Conservation (phyloP, 2,329 filamentous ascomycete species). For the Xylariales sp. region DNA sequence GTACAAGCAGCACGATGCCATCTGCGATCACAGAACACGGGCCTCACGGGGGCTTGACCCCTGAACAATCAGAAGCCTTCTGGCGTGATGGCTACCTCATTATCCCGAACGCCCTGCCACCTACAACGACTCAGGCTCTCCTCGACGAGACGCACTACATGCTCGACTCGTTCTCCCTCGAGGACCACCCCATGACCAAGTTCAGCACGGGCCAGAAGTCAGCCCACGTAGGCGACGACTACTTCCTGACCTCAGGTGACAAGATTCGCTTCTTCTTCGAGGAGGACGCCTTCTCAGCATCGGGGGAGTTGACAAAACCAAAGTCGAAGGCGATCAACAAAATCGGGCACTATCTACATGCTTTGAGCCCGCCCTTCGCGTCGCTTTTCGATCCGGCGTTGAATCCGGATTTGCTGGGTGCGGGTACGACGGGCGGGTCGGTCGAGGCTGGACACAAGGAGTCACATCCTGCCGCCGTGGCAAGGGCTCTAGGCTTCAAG, state of each 20-base stretch:
- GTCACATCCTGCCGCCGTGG: constrained; percentile 55
- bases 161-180: constrained; percentile 71
- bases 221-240: constrained; percentile 86
- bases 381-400: constrained; percentile 44
- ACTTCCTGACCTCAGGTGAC: constrained; percentile 87
- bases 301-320: constrained; percentile 65
- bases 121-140: constrained; percentile 60
- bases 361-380: constrained; percentile 62
- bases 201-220: constrained; percentile 78
- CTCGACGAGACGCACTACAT: constrained; percentile 70
- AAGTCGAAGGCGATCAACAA: constrained; percentile 87
- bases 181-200: constrained; percentile 83
- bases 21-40: constrained; percentile 13
- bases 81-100: constrained; percentile 84
- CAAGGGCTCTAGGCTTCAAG: constrained; percentile 64
- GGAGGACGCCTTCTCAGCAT: constrained; percentile 73
- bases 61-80: constrained; percentile 68
- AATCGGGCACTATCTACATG: constrained; percentile 75
- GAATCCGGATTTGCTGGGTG: constrained; percentile 33
- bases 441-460: constrained; percentile 27
- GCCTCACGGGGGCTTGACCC: constrained; percentile 54
- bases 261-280: constrained; percentile 97
- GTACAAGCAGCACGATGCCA: not conserved
- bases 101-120: constrained; percentile 69
- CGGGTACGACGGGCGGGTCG: constrained; percentile 40